Conservation (phyloP, 2,329 filamentous ascomycete species). For the Curvularia lunata region DNA sequence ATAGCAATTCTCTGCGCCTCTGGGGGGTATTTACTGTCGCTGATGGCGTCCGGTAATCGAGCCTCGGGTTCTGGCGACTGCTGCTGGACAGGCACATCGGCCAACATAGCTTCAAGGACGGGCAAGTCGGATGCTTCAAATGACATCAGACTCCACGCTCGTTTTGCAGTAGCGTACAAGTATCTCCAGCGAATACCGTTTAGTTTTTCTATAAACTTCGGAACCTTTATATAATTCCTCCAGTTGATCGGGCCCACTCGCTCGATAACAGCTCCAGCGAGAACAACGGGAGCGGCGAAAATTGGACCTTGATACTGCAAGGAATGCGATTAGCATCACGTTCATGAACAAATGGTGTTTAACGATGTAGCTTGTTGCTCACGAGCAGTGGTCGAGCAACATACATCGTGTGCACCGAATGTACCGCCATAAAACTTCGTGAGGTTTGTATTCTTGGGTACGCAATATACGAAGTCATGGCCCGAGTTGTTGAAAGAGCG, state of each 20-base stretch:
- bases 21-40: background rate
- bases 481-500: constrained; percentile 26
- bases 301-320: constrained; percentile 26
- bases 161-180: constrained; percentile 26
- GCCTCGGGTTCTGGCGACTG: background rate
- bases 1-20: constrained; percentile 11
- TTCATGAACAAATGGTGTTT: background rate
- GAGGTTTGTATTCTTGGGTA: constrained; percentile 20
- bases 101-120: constrained; percentile 1
- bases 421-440: constrained; percentile 15
- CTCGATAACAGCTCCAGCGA: background rate
- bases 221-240: background rate
- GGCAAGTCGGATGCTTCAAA: constrained; percentile 13
- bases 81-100: background rate
- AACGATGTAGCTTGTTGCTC: background rate
- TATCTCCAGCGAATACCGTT: constrained; percentile 24
- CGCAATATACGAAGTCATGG: constrained; percentile 27
- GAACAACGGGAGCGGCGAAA: constrained; percentile 17
- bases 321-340: background rate
- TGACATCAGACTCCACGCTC: constrained; percentile 25
- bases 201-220: background rate
- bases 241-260: background rate
- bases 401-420: constrained; percentile 5
- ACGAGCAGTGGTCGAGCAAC: background rate
- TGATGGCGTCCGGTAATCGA: background rate